Evolutionary conservation across 225 moss, liverwort and hornwort species (phyloP).

Genomic region (Pseudisothecium myosuroides): DNA sequence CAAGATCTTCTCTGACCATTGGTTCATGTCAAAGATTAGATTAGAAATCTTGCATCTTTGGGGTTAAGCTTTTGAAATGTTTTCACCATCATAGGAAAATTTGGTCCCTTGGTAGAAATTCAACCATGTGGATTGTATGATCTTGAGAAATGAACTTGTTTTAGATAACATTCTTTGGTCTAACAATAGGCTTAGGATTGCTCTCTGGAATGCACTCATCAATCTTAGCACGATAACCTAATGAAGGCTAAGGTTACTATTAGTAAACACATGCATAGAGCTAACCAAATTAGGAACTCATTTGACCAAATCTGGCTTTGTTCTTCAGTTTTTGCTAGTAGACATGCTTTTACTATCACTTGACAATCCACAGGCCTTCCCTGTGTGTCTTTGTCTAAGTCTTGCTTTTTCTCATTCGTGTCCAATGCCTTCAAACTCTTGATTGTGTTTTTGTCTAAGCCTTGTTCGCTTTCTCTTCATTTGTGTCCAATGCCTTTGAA

Average conservation of each 20-base stretch:
- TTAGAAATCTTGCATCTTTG: too few relatives aligned
- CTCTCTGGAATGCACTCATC: neutral
- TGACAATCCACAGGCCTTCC: too few relatives aligned
- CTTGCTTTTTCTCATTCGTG: too few relatives aligned
- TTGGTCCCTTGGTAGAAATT: neutral
- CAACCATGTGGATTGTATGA: too few relatives aligned
- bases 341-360: neutral
- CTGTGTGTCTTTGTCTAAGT: too few relatives aligned
- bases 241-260: neutral
- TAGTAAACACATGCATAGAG: neutral
- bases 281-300: neutral
- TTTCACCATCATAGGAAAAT: too few relatives aligned
- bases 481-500: accelerated
- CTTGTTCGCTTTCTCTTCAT: neutral
- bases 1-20: too few relatives aligned
- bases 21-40: accelerated
- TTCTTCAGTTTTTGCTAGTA: neutral
- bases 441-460: neutral
- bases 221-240: accelerated
- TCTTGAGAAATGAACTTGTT: neutral
- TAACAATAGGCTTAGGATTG: neutral
- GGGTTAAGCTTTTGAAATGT: too few relatives aligned
- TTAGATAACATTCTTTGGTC: neutral
- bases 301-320: neutral
- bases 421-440: too few relatives aligned